Evolutionary conservation across 768 basidiomycete genomes (phyloP).

Genomic region (Phanerochaete carnosa): DNA sequence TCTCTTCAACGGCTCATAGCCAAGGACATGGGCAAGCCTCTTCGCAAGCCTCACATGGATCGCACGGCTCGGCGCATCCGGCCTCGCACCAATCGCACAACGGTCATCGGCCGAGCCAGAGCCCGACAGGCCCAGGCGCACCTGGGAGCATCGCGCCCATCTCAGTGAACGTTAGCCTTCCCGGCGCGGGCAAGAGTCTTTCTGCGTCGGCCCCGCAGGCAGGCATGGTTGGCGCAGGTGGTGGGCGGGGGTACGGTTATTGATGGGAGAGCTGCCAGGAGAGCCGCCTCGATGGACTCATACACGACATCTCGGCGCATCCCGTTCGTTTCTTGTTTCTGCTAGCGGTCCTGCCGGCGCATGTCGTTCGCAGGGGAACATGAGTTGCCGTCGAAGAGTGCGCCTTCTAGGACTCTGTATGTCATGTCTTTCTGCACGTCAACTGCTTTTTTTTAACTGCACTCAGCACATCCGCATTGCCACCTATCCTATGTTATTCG

Average conservation of each 20-base stretch:
- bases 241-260: slow-evolving; percentile 39
- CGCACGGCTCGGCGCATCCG: background rate
- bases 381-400: background rate
- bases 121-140: slow-evolving; percentile 13
- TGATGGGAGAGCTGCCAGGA: slow-evolving; percentile 11
- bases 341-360: background rate
- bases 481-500: background rate
- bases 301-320: background rate
- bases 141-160: slow-evolving; percentile 31
- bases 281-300: background rate
- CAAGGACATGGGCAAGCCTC: background rate
- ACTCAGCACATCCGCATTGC: background rate
- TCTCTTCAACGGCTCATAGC: background rate
- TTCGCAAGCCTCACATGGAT: too few species aligned
- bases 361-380: background rate
- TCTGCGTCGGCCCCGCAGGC: slow-evolving; percentile 14
- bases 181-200: slow-evolving; percentile 30
- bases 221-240: slow-evolving; percentile 20
- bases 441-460: background rate
- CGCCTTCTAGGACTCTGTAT: background rate
- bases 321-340: background rate
- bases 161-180: slow-evolving; percentile 41
- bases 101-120: background rate
- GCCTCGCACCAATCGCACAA: background rate
- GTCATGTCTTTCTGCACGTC: background rate